These are phyloP conservation scores for Solanum stenotomum DNA, from an alignment of 257 asterid genomes.

Conservation along the genomic window DNA sequence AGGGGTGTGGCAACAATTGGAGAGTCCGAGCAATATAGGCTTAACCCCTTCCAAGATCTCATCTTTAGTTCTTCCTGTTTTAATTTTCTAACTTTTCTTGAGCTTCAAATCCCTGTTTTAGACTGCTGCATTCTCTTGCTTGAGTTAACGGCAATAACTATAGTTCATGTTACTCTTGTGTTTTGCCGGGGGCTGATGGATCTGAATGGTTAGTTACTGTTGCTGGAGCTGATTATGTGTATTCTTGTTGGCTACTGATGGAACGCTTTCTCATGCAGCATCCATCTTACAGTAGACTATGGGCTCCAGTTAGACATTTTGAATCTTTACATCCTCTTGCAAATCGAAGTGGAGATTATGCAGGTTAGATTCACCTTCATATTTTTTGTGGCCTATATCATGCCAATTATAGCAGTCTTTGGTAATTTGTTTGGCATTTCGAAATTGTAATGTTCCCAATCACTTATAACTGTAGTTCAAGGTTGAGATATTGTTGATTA, in stretches of 20 bases:
- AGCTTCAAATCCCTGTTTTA: neutral
- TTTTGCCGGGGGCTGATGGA: no score
- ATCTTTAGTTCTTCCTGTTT: constrained; percentile 5
- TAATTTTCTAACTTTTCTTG: neutral
- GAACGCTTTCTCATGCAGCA: constrained; percentile 31
- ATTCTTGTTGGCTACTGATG: neutral
- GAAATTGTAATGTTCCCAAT: neutral
- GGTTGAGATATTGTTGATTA: neutral
- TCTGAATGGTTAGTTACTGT: neutral
- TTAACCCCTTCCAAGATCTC: constrained; percentile 12
- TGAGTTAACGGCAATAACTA: neutral
- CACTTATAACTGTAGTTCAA: neutral
- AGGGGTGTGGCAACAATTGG: neutral
- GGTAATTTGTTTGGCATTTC: neutral
- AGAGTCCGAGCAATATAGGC: neutral
- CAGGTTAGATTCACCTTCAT: constrained; percentile 46
- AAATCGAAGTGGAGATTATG: constrained; percentile 68
- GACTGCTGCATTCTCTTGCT: neutral
- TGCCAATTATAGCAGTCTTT: neutral
- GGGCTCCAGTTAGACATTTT: constrained; percentile 81
- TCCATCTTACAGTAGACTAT: constrained; percentile 57
- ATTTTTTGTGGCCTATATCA: neutral
- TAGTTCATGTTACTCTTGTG: neutral
- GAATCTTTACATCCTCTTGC: constrained; percentile 73
- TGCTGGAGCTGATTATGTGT: neutral